Evolutionary conservation across 139 green algal genomes (phyloP).

Genomic region (Chlorella sp.): DNA sequence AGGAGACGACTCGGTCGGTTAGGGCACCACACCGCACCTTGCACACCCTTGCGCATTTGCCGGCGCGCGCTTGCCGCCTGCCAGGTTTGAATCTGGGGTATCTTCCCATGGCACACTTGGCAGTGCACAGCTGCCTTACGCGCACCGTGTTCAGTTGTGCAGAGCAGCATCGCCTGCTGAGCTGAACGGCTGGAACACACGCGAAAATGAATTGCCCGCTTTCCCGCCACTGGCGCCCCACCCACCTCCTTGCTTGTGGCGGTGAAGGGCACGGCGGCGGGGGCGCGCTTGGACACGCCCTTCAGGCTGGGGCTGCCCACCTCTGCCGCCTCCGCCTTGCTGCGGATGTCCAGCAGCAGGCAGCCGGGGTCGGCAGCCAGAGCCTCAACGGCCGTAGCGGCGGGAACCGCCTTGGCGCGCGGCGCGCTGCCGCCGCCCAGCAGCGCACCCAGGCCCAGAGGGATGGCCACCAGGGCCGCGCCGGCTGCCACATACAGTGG

Average conservation of each 20-base stretch:
- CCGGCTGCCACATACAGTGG: conserved; percentile 33
- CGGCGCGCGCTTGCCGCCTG: too few species aligned
- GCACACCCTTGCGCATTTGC: too few species aligned
- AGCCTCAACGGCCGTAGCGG: conserved; percentile 44
- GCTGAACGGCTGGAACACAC: too few species aligned
- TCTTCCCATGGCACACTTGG: too few species aligned
- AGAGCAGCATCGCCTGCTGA: too few species aligned
- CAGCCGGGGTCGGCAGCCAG: conserved; percentile 34
- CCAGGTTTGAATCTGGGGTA: too few species aligned
- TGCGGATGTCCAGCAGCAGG: conserved; percentile 56
- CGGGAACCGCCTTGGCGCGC: conserved; percentile 36
- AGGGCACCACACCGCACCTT: too few species aligned
- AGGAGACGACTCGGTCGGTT: too few species aligned
- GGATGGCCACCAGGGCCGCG: neutral
- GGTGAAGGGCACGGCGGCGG: conserved; percentile 34
- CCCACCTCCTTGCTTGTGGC: conserved; percentile 13
- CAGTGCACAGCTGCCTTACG: neutral
- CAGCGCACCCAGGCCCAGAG: conserved; percentile 21
- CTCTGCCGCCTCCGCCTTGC: conserved; percentile 45
- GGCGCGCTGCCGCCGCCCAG: neutral
- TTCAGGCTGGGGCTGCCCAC: conserved; percentile 53
- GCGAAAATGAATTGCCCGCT: too few species aligned
- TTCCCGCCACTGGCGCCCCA: neutral
- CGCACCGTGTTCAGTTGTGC: too few species aligned
- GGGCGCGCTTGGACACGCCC: conserved; percentile 35